phyloP scores from a whole-genome alignment of 2,329 filamentous ascomycete species.

The Triangularia verruculosa region DNA sequence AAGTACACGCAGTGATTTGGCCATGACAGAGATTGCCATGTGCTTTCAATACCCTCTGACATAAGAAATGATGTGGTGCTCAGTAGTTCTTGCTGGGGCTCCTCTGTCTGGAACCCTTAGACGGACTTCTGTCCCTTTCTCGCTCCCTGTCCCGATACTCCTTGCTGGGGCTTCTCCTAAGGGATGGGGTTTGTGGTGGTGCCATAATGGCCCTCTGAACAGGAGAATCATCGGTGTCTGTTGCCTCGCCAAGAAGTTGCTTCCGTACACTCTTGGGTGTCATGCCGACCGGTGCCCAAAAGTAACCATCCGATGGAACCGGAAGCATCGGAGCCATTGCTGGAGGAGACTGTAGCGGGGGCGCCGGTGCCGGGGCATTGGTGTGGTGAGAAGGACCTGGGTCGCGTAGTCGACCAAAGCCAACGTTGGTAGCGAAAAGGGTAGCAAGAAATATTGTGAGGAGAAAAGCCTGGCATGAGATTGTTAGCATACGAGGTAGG shows the following conservation, averaged over 20 bases:
- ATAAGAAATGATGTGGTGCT: neutral
- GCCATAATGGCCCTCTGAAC: slow-evolving; percentile 41
- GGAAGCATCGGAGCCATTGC: slow-evolving; percentile 25
- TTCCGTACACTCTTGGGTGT: slow-evolving; percentile 47
- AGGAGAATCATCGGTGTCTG: slow-evolving; percentile 52
- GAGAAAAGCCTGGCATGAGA: slow-evolving; percentile 46
- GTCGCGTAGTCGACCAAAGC: slow-evolving; percentile 39
- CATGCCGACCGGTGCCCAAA: slow-evolving; percentile 48
- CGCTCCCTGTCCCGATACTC: slow-evolving; percentile 38
- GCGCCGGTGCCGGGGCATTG: slow-evolving; percentile 22
- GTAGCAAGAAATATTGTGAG: slow-evolving; percentile 47
- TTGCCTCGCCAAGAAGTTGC: slow-evolving; percentile 41
- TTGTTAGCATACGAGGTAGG: slow-evolving; percentile 17
- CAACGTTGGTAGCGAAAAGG: slow-evolving; percentile 51
- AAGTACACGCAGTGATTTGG: slow-evolving; percentile 11
- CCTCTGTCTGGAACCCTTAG: slow-evolving; percentile 36
- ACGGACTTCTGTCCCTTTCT: slow-evolving; percentile 47
- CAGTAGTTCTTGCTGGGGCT: slow-evolving; percentile 25
- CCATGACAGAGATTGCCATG: neutral
- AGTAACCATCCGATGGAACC: slow-evolving; percentile 42
- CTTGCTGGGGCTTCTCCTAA: slow-evolving; percentile 49
- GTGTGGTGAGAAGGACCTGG: slow-evolving; percentile 24
- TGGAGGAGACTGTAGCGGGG: slow-evolving; percentile 30
- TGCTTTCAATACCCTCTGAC: neutral
- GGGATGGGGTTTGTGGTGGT: slow-evolving; percentile 46